These are phyloP conservation scores for Termitomyces sp. DNA, from an alignment of 768 basidiomycete species.

Conservation along the genomic window DNA sequence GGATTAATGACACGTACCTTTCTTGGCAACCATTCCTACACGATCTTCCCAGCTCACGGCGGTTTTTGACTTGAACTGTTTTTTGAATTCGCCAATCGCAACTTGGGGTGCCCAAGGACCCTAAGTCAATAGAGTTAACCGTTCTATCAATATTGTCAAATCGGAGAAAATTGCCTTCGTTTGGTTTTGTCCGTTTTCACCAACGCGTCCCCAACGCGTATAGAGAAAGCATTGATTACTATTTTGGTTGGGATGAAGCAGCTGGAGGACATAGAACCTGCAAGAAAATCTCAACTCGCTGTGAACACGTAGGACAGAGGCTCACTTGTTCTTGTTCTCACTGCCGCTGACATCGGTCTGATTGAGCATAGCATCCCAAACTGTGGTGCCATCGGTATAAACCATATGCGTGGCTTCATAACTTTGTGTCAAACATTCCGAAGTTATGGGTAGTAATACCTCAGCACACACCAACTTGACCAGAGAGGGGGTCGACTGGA, in stretches of 20 bases:
- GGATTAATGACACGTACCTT: slow-evolving; percentile 26
- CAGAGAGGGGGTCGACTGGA: slow-evolving; percentile 45
- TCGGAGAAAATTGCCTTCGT: slow-evolving; percentile 30
- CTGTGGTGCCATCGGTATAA: slow-evolving; percentile 25
- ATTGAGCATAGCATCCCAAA: slow-evolving; percentile 61
- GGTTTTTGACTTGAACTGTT: slow-evolving; percentile 54
- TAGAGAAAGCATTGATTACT: slow-evolving; percentile 29
- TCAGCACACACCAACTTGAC: slow-evolving; percentile 36
- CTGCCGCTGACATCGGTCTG: slow-evolving; percentile 47
- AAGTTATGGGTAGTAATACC: neutral
- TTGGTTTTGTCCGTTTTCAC: slow-evolving; percentile 46
- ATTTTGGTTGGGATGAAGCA: slow-evolving; percentile 44
- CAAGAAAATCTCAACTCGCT: neutral
- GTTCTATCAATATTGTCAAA: neutral
- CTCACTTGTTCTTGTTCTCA: slow-evolving; percentile 53
- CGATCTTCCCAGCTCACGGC: slow-evolving; percentile 43
- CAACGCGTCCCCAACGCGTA: slow-evolving; percentile 61
- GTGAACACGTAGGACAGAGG: neutral
- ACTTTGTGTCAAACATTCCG: neutral
- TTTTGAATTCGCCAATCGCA: slow-evolving; percentile 51
- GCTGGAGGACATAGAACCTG: slow-evolving; percentile 56
- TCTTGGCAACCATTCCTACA: slow-evolving; percentile 44
- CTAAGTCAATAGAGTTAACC: slow-evolving; percentile 18
- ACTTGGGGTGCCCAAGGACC: slow-evolving; percentile 36
- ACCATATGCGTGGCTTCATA: slow-evolving; percentile 46